A percentile compares a stretch with the other conserved stretches of the same genome.
Evolutionary conservation across 306 rosid species (phyloP).

Genomic region (Glycine latifolia): DNA sequence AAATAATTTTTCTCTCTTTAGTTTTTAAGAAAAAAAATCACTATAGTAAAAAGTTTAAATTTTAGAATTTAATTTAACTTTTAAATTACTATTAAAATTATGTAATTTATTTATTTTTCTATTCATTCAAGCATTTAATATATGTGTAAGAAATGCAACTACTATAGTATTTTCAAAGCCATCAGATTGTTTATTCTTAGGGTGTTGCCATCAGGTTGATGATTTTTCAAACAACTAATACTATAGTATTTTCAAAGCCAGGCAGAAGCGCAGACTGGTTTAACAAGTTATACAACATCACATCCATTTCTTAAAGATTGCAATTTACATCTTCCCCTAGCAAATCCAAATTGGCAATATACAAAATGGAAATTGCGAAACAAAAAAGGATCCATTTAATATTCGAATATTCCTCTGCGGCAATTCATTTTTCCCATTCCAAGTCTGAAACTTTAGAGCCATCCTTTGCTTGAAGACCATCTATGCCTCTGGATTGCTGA

Average conservation of each 20-base stretch:
- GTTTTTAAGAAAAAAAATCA: too few relatives aligned
- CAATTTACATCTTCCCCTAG: constrained; percentile 40
- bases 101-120: too few relatives aligned
- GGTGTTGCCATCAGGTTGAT: neutral
- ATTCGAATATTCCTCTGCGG: constrained; percentile 18
- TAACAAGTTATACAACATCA: constrained; percentile 5
- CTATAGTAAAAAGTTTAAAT: too few relatives aligned
- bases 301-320: constrained; percentile 17
- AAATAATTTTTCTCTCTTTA: too few relatives aligned
- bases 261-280: neutral
- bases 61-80: too few relatives aligned
- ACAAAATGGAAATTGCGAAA: constrained; percentile 14
- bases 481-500: constrained; percentile 49
- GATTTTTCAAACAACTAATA: too few relatives aligned
- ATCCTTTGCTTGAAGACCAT: constrained; percentile 48
- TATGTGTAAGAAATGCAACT: too few relatives aligned
- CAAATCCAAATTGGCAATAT: constrained; percentile 29
- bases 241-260: constrained; percentile 8
- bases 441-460: constrained; percentile 51
- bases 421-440: constrained; percentile 85
- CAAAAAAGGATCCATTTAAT: constrained; percentile 44
- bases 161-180: too few relatives aligned
- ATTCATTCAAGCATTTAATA: too few relatives aligned
- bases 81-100: too few relatives aligned
- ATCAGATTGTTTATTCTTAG: too few relatives aligned